Percentiles rank a stretch among this genome's conserved stretches.
Evolutionary conservation across 1,139 yeast genomes (phyloP).

Genomic region (Zygotorulaspora mrakii): DNA sequence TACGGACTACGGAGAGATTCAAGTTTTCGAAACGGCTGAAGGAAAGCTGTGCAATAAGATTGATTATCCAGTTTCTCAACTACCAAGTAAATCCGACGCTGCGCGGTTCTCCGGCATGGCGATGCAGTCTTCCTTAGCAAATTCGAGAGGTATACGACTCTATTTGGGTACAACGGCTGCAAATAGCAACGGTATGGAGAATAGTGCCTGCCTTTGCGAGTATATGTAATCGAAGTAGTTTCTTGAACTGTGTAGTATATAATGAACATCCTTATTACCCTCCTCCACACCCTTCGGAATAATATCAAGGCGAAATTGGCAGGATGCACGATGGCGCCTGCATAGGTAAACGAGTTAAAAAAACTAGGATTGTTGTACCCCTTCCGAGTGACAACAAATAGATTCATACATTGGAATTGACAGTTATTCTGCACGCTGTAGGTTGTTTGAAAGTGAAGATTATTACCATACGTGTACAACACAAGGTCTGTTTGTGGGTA

Average conservation of each 20-base stretch:
- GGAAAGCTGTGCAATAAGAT: slow-evolving; percentile 46
- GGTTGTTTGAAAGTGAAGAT: no score
- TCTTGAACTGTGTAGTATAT: no score
- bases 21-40: slow-evolving; percentile 57
- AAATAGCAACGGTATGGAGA: slow-evolving; percentile 7
- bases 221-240: slow-evolving; percentile 7
- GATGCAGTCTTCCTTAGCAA: slow-evolving; percentile 19
- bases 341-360: neutral
- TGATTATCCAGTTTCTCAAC: slow-evolving; percentile 16
- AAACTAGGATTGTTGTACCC: no score
- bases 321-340: neutral
- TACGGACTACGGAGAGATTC: slow-evolving; percentile 73
- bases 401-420: neutral
- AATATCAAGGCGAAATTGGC: neutral
- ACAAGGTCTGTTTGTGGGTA: no score
- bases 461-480: no score
- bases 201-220: slow-evolving; percentile 17
- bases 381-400: neutral
- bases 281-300: neutral
- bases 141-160: slow-evolving; percentile 21
- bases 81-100: slow-evolving; percentile 7
- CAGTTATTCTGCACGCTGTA: no score
- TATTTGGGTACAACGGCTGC: slow-evolving; percentile 18
- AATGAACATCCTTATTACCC: no score
- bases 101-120: slow-evolving; percentile 25